A percentile compares a stretch with the other conserved stretches of the same genome.
Evolutionary conservation across 2,329 filamentous ascomycete species (phyloP).

Genomic region (Eurotiales sp.): DNA sequence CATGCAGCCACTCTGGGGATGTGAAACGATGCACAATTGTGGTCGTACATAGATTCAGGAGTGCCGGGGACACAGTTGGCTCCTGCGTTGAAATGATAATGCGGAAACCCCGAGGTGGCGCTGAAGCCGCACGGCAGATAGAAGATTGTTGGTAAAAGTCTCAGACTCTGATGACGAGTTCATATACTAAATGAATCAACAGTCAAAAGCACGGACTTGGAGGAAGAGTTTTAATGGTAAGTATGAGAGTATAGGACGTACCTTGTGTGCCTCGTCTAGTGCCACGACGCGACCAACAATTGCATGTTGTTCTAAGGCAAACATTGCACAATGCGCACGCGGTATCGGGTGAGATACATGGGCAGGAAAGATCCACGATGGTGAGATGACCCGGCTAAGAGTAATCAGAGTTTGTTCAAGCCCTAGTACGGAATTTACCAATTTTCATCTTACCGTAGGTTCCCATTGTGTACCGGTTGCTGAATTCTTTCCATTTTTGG

Average conservation of each 20-base stretch:
- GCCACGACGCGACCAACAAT: constrained; percentile 59
- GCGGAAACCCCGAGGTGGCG: constrained; percentile 63
- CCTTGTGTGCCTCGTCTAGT: constrained; percentile 74
- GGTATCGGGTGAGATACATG: constrained; percentile 62
- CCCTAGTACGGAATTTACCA: neutral
- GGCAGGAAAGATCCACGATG: constrained; percentile 69
- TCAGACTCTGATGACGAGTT: constrained; percentile 49
- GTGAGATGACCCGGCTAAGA: constrained; percentile 40
- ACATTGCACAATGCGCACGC: constrained; percentile 72
- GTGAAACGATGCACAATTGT: constrained; percentile 70
- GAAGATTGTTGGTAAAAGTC: constrained; percentile 58
- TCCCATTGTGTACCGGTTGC: no score
- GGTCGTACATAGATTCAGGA: constrained; percentile 67
- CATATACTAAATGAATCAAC: neutral
- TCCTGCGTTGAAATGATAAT: constrained; percentile 74
- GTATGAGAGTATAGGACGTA: constrained; percentile 17
- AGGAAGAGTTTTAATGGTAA: no score
- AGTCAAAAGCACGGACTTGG: neutral
- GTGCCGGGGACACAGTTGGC: constrained; percentile 63
- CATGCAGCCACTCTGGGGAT: constrained; percentile 59
- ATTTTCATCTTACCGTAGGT: neutral
- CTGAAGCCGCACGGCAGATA: constrained; percentile 65
- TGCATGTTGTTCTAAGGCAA: constrained; percentile 54
- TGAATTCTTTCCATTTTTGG: no score
- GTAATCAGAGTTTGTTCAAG: constrained; percentile 20